phyloP scores from a whole-genome alignment of 192 early-diverging fungal species.

The Backusella psychrophila region DNA sequence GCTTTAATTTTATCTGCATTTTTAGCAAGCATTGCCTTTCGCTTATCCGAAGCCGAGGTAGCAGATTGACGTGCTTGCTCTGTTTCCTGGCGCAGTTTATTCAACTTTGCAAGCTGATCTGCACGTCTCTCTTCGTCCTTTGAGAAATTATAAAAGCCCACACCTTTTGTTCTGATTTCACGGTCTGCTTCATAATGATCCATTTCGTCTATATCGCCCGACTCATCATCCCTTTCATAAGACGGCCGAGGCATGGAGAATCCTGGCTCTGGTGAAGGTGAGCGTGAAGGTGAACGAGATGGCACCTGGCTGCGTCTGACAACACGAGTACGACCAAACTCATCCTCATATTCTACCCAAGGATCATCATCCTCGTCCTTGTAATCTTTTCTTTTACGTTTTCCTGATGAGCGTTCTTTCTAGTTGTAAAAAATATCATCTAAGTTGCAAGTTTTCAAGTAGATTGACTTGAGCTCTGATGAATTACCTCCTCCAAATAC shows the following conservation, averaged over 20 bases:
- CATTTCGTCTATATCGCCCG: background rate
- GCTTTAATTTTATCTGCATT: conserved; percentile 30
- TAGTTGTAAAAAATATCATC: background rate
- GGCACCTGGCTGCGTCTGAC: conserved; percentile 32
- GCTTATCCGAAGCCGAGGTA: conserved; percentile 35
- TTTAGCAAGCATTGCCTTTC: conserved; percentile 28
- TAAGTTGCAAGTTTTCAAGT: background rate
- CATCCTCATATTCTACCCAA: conserved; percentile 72
- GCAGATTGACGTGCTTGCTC: conserved; percentile 38
- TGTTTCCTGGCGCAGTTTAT: conserved; percentile 53
- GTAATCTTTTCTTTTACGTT: background rate
- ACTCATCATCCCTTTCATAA: background rate
- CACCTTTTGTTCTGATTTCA: conserved; percentile 66
- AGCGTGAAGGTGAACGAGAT: conserved; percentile 15
- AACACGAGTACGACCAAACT: conserved; percentile 70
- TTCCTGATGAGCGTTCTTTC: conserved; percentile 10
- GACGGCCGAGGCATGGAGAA: background rate
- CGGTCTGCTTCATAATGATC: conserved; percentile 24
- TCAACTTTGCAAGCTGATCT: conserved; percentile 59
- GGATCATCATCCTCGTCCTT: conserved; percentile 52
- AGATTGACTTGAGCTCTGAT: background rate
- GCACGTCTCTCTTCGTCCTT: conserved; percentile 59
- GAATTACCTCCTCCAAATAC: conserved; percentile 13
- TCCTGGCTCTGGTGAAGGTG: background rate
- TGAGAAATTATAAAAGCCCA: conserved; percentile 68